phyloP scores from a whole-genome alignment of 1,139 yeast species.

The Candida glucosophila region DNA sequence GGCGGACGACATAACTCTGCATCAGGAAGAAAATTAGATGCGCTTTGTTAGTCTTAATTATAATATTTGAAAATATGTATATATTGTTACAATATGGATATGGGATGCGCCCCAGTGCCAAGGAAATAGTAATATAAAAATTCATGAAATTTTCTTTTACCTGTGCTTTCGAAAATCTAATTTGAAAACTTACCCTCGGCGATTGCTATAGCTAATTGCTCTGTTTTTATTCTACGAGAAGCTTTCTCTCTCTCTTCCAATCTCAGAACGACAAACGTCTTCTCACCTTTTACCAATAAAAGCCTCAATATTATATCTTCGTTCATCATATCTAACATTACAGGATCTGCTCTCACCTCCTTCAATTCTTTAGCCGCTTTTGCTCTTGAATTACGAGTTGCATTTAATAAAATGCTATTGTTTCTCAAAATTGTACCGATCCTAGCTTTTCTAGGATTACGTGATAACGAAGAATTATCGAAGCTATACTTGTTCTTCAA shows the following conservation, averaged over 20 bases:
- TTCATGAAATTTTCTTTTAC: no score
- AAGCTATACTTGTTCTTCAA: constrained; percentile 17
- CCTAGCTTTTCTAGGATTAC: no score
- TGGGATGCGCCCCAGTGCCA: no score
- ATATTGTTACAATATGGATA: no score
- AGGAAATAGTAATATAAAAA: no score
- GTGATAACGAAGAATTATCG: no score
- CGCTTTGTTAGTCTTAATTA: no score
- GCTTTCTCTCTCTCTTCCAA: constrained; percentile 54
- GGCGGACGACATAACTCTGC: constrained; percentile 31
- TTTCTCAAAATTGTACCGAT: constrained; percentile 46
- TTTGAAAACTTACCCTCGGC: constrained; percentile 31
- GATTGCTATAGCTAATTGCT: constrained; percentile 39
- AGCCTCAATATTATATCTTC: constrained; percentile 65
- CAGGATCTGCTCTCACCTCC: constrained; percentile 46
- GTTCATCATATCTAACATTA: constrained; percentile 46
- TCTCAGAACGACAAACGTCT: constrained; percentile 42
- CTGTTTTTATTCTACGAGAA: constrained; percentile 59
- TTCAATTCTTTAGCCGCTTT: constrained; percentile 42
- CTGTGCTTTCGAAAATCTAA: no score
- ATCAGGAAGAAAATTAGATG: constrained; percentile 24
- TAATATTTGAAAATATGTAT: no score
- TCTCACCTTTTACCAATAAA: constrained; percentile 36
- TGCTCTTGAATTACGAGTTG: constrained; percentile 54
- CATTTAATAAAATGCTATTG: constrained; percentile 66